Conservation (phyloP, 2,329 filamentous ascomycete species). For the Microsporum audouinii region DNA sequence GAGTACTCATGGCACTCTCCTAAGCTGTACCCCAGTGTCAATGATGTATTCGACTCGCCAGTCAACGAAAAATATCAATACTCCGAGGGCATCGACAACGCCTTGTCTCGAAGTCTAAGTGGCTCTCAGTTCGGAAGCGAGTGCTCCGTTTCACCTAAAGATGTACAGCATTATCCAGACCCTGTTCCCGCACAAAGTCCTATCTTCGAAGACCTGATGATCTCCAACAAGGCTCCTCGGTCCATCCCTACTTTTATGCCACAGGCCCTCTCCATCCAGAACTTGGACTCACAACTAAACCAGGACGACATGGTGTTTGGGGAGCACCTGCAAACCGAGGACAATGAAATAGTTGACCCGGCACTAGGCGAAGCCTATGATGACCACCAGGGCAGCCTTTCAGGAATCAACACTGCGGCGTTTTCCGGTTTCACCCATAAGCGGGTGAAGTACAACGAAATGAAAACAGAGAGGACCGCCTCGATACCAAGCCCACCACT, state of each 20-base stretch:
- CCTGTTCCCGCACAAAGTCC: constrained; percentile 14
- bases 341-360: neutral
- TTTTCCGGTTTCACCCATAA: neutral
- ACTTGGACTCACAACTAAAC: neutral
- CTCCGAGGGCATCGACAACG: constrained; percentile 5
- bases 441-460: neutral
- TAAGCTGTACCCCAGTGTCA: constrained; percentile 2
- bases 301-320: neutral
- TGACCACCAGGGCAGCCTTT: neutral
- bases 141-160: constrained; percentile 13
- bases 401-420: neutral
- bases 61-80: constrained; percentile 8
- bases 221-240: neutral
- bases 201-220: constrained; percentile 1
- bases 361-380: neutral
- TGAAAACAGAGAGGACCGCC: neutral
- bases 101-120: constrained; percentile 3
- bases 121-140: constrained; percentile 14
- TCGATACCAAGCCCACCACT: neutral
- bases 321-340: neutral
- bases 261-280: neutral
- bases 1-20: constrained; percentile 13
- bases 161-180: constrained; percentile 19
- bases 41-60: constrained; percentile 9
- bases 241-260: neutral